Conservation (phyloP, 148 eudicot genomes). For the Chenopodium album region DNA sequence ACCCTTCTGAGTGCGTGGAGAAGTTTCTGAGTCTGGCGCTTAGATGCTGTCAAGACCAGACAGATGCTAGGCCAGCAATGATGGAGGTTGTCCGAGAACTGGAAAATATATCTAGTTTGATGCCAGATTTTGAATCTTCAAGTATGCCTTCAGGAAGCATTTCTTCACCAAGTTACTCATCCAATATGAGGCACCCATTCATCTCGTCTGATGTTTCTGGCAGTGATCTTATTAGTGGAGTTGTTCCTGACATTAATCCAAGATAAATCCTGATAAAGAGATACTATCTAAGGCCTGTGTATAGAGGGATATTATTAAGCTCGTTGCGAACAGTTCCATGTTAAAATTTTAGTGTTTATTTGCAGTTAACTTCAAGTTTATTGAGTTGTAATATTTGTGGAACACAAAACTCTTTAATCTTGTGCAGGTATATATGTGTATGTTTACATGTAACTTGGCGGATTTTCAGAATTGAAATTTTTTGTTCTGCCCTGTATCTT, state of each 20-base stretch:
- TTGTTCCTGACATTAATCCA: conserved; percentile 20
- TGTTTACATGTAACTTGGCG: not conserved
- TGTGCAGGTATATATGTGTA: too few species aligned
- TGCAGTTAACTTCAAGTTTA: not conserved
- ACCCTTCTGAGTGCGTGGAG: conserved; percentile 48
- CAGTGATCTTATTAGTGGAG: conserved; percentile 26
- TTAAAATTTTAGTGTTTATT: too few species aligned
- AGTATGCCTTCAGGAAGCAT: not conserved
- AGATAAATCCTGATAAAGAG: not conserved
- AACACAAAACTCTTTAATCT: not conserved
- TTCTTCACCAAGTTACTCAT: conserved; percentile 20
- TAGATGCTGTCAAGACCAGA: conserved; percentile 24
- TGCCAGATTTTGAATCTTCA: conserved; percentile 17
- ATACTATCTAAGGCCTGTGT: not conserved
- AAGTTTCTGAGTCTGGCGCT: conserved; percentile 25
- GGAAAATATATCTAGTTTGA: conserved; percentile 13
- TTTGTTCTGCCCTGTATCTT: not conserved
- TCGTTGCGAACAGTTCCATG: not conserved
- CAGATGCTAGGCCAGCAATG: conserved; percentile 25
- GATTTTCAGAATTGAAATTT: not conserved
- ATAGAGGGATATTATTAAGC: not conserved
- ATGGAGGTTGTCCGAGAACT: conserved; percentile 27
- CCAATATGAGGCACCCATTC: conserved; percentile 7
- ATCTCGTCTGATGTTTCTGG: conserved; percentile 18
- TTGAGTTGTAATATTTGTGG: not conserved